Evolutionary conservation across 1,139 yeast species (phyloP).

Genomic region (Hyphopichia buzzinii): DNA sequence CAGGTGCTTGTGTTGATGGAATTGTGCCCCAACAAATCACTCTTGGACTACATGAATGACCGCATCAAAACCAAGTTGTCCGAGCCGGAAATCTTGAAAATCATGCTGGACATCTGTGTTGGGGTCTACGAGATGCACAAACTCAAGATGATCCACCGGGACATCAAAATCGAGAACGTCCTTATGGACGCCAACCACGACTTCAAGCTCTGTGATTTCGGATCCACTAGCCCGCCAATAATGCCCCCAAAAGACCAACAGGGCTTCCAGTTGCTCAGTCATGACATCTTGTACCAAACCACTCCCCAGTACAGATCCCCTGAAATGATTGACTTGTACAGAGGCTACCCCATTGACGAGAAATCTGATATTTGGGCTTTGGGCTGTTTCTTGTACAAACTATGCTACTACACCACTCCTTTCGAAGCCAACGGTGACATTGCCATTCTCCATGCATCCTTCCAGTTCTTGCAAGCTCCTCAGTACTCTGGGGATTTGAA

Average conservation of each 20-base stretch:
- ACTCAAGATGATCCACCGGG: slow-evolving; percentile 63
- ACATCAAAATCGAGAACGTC: slow-evolving; percentile 77
- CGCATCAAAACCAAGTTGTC: slow-evolving; percentile 61
- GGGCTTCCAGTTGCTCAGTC: slow-evolving; percentile 57
- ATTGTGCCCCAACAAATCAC: slow-evolving; percentile 67
- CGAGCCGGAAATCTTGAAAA: slow-evolving; percentile 61
- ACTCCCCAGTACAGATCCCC: slow-evolving; percentile 84
- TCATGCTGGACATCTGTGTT: slow-evolving; percentile 63
- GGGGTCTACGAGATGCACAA: slow-evolving; percentile 76
- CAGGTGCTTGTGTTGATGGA: slow-evolving; percentile 81
- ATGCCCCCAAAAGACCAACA: slow-evolving; percentile 65
- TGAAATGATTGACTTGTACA: slow-evolving; percentile 73
- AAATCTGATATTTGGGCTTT: slow-evolving; percentile 84
- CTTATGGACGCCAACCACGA: slow-evolving; percentile 53
- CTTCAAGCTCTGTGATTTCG: slow-evolving; percentile 76
- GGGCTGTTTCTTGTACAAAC: slow-evolving; percentile 72
- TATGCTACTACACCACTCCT: slow-evolving; percentile 80
- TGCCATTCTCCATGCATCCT: slow-evolving; percentile 68
- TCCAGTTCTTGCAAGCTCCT: slow-evolving; percentile 57
- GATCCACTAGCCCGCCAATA: slow-evolving; percentile 62
- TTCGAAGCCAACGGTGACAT: slow-evolving; percentile 73
- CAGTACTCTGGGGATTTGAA: slow-evolving; percentile 60
- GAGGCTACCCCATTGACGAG: slow-evolving; percentile 68
- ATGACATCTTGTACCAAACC: slow-evolving; percentile 71
- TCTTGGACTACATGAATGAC: slow-evolving; percentile 73